phyloP scores from a whole-genome alignment of 306 rosid species.

The Sophora flavescens region DNA sequence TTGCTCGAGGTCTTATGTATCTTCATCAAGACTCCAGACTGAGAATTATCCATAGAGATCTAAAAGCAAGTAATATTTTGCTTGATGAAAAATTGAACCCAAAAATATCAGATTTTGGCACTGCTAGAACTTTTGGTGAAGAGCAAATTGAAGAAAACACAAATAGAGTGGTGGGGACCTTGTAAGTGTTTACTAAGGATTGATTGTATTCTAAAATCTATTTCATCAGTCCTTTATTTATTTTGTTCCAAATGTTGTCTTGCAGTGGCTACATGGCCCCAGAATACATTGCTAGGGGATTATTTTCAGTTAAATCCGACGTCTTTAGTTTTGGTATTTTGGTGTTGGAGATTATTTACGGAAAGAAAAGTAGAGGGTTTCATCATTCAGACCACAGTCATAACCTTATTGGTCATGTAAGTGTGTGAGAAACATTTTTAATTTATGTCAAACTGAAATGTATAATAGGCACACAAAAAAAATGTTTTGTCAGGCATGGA shows the following conservation, averaged over 20 bases:
- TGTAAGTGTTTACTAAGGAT: not conserved
- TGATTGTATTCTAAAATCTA: too few relatives aligned
- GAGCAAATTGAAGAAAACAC: slow-evolving; percentile 51
- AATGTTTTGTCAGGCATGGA: too few relatives aligned
- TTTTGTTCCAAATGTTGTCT: not conserved
- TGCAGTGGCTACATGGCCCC: slow-evolving; percentile 59
- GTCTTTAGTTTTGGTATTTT: slow-evolving; percentile 41
- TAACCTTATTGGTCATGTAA: slow-evolving; percentile 57
- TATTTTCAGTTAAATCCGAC: slow-evolving; percentile 41
- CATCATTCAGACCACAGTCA: slow-evolving; percentile 36
- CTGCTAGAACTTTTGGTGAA: not conserved
- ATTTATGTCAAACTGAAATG: too few relatives aligned
- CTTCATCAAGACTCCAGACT: slow-evolving; percentile 53
- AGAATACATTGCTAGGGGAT: slow-evolving; percentile 46
- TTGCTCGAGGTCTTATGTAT: slow-evolving; percentile 54
- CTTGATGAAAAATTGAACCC: slow-evolving; percentile 51
- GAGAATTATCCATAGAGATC: slow-evolving; percentile 53
- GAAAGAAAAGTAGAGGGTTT: slow-evolving; percentile 52
- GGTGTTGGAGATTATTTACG: slow-evolving; percentile 48
- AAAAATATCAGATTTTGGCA: slow-evolving; percentile 55
- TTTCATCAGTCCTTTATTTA: not conserved
- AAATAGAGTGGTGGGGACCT: slow-evolving; percentile 53
- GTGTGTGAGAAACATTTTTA: not conserved
- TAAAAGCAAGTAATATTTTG: slow-evolving; percentile 53
- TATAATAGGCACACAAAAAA: too few relatives aligned